phyloP scores from a whole-genome alignment of 2,329 filamentous ascomycete species.

The Fusarium burgessii region DNA sequence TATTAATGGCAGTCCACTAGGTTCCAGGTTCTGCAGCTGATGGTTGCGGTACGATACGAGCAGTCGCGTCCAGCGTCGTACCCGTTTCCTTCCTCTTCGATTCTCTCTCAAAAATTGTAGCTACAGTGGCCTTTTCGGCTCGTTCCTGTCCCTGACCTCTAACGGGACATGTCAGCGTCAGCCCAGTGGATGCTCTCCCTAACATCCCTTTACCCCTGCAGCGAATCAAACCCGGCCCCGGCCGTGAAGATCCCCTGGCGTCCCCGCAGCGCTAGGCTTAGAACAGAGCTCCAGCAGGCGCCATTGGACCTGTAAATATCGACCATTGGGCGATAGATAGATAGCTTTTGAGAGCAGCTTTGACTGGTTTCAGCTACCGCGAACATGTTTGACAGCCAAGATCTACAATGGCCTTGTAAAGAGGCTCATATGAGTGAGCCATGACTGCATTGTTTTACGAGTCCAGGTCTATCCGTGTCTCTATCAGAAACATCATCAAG shows the following conservation, averaged over 20 bases:
- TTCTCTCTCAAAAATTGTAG: constrained; percentile 49
- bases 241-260: constrained; percentile 36
- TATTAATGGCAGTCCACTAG: constrained; percentile 28
- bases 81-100: neutral
- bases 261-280: constrained; percentile 31
- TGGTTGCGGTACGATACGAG: constrained; percentile 30
- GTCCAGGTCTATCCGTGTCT: neutral
- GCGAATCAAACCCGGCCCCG: constrained; percentile 40
- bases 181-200: constrained; percentile 32
- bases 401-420: neutral
- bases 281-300: constrained; percentile 33
- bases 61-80: constrained; percentile 26
- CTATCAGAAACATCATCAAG: neutral
- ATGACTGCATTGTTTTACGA: neutral
- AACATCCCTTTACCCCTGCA: constrained; percentile 19
- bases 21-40: neutral
- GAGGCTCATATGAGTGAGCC: neutral
- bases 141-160: constrained; percentile 16
- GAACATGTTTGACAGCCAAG: constrained; percentile 14
- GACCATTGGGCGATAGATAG: constrained; percentile 7
- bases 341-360: constrained; percentile 18
- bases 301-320: constrained; percentile 28
- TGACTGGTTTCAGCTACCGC: constrained; percentile 26
- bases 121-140: constrained; percentile 55
- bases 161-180: constrained; percentile 29